A percentile compares a stretch with the other conserved stretches of the same genome.
These are phyloP conservation scores for Tetracladium marchalianum DNA, from an alignment of 495 filamentous ascomycete species.

Conservation along the genomic window DNA sequence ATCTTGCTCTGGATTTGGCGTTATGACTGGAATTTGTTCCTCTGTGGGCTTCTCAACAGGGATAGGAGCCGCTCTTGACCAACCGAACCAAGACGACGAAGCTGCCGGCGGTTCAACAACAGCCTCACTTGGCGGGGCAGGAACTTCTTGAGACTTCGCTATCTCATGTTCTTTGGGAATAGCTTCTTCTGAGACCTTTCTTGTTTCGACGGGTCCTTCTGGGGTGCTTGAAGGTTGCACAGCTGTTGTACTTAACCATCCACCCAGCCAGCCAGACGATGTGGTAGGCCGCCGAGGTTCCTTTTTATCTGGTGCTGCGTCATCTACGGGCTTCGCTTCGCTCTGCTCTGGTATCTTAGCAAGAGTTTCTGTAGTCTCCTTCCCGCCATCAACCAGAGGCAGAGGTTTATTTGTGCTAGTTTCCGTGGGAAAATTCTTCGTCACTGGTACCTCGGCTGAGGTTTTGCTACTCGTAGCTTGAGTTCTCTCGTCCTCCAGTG, in stretches of 20 bases:
- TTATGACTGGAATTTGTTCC: slow-evolving; percentile 20
- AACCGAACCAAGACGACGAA: slow-evolving; percentile 43
- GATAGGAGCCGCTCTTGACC: slow-evolving; percentile 24
- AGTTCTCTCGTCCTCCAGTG: slow-evolving; percentile 6
- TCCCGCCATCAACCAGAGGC: neutral
- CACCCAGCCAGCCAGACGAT: slow-evolving; percentile 47
- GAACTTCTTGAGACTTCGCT: neutral
- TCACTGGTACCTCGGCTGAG: too few species aligned
- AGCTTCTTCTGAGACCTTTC: slow-evolving; percentile 13
- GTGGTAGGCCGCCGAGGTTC: slow-evolving; percentile 21
- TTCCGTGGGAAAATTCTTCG: too few species aligned
- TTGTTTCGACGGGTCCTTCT: slow-evolving; percentile 13
- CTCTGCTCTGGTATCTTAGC: neutral
- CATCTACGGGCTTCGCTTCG: neutral
- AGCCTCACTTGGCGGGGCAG: slow-evolving; percentile 4
- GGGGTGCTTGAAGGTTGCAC: slow-evolving; percentile 17
- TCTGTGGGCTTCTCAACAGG: slow-evolving; percentile 1
- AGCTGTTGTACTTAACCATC: slow-evolving; percentile 35
- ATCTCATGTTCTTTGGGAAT: neutral
- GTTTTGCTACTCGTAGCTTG: neutral
- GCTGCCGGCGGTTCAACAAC: slow-evolving; percentile 2
- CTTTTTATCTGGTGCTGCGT: neutral
- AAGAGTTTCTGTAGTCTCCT: too few species aligned
- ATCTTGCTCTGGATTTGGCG: slow-evolving; percentile 19
- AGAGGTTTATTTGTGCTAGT: neutral